Conservation (phyloP, 2,329 filamentous ascomycete genomes). For the Fusarium begoniae region DNA sequence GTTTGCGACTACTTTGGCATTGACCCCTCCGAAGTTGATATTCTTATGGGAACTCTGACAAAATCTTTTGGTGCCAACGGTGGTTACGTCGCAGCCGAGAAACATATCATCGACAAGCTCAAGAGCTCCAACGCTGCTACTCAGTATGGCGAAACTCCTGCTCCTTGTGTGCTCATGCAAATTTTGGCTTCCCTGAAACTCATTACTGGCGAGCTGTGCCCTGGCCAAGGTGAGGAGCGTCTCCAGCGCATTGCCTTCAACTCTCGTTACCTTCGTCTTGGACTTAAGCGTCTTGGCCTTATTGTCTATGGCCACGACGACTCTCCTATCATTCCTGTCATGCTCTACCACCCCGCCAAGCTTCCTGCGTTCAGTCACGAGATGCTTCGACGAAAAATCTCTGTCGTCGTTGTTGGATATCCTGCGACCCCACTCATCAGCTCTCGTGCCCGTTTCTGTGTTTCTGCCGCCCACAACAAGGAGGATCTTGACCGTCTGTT, state of each 20-base stretch:
- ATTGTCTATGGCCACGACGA: constrained; percentile 98
- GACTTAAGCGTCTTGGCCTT: constrained; percentile 94
- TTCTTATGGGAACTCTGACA: constrained; percentile 97
- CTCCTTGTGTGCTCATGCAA: constrained; percentile 89
- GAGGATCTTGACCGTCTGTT: constrained; percentile 94
- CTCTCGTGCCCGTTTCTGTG: constrained; percentile 93
- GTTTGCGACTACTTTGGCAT: constrained; percentile 98
- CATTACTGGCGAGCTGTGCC: constrained; percentile 86
- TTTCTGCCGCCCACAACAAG: constrained; percentile 97
- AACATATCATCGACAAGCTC: constrained; percentile 91
- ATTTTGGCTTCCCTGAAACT: constrained; percentile 87
- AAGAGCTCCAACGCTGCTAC: constrained; percentile 86
- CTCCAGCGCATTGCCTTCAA: constrained; percentile 97
- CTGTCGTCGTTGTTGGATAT: constrained; percentile 96
- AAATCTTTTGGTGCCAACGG: constrained; percentile 99
- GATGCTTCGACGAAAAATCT: constrained; percentile 98
- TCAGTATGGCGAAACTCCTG: constrained; percentile 85
- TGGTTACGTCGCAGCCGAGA: constrained; percentile 91
- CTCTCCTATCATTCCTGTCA: constrained; percentile 92
- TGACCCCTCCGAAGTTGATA: constrained; percentile 86
- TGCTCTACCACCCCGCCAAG: constrained; percentile 98
- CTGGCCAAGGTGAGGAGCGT: constrained; percentile 94
- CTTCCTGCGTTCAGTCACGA: constrained; percentile 98
- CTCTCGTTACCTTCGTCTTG: constrained; percentile 95
- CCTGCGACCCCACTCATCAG: constrained; percentile 95